Evolutionary conservation across 352 stramenopile species (phyloP).

Genomic region (Aphanomyces cochlioides): DNA sequence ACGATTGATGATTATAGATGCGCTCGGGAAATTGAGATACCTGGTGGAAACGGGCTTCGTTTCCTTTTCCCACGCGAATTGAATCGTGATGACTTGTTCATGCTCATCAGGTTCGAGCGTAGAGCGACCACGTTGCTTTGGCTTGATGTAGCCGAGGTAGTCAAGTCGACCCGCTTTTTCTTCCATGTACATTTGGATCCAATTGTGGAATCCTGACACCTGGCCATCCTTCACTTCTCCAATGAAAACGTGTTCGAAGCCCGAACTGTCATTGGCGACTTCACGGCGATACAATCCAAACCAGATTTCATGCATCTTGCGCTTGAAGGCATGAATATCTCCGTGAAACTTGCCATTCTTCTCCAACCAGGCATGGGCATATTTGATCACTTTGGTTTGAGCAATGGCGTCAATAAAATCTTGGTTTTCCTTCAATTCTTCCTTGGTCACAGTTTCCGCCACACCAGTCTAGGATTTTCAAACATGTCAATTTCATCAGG

Average conservation of each 20-base stretch:
- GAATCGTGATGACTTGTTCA: constrained; percentile 92
- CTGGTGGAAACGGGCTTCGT: constrained; percentile 89
- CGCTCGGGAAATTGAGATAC: constrained; percentile 31
- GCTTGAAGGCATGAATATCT: constrained; percentile 74
- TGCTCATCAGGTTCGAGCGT: constrained; percentile 75
- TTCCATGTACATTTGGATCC: constrained; percentile 95
- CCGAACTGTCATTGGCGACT: constrained; percentile 85
- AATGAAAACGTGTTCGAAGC: constrained; percentile 97
- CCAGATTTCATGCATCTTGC: constrained; percentile 93
- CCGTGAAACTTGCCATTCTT: constrained; percentile 84
- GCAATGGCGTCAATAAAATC: constrained; percentile 91
- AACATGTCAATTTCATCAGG: neutral
- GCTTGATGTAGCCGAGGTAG: constrained; percentile 93
- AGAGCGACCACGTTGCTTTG: constrained; percentile 61
- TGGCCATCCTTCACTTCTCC: constrained; percentile 92
- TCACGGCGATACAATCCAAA: constrained; percentile 92
- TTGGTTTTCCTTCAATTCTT: constrained; percentile 88
- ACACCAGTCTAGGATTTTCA: constrained; percentile 61
- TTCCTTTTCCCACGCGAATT: constrained; percentile 90
- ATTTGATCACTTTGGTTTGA: constrained; percentile 91
- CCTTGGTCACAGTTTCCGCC: constrained; percentile 74
- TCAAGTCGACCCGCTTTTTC: constrained; percentile 90
- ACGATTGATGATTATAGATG: neutral
- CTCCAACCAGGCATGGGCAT: constrained; percentile 81
- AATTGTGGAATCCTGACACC: constrained; percentile 95